Conservation (phyloP, 2,329 filamentous ascomycete species). For the Ophiostoma angusticollis region DNA sequence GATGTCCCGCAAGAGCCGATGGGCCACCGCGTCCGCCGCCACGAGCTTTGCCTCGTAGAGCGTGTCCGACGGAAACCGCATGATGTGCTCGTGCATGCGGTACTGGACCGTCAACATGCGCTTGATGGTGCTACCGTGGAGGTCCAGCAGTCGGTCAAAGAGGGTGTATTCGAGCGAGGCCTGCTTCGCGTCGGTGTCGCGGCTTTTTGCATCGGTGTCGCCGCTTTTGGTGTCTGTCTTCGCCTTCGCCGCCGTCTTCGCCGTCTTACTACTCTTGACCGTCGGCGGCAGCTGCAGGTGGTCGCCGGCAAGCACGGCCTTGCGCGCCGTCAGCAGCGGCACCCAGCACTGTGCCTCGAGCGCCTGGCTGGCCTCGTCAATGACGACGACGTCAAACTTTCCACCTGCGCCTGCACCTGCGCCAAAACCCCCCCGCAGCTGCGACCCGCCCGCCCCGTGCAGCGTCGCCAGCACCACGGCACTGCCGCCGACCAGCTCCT, state of each 20-base stretch:
- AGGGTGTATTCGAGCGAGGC: slow-evolving; percentile 74
- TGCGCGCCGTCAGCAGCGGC: slow-evolving; percentile 63
- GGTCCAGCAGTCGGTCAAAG: slow-evolving; percentile 72
- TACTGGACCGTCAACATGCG: slow-evolving; percentile 95
- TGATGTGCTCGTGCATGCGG: slow-evolving; percentile 93
- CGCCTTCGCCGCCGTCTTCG: slow-evolving; percentile 6
- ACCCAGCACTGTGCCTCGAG: slow-evolving; percentile 98
- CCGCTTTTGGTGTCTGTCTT: background rate
- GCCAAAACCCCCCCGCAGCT: slow-evolving; percentile 39
- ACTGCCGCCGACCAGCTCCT: slow-evolving; percentile 59
- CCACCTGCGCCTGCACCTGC: background rate
- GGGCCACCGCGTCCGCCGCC: slow-evolving; percentile 67
- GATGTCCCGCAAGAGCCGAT: slow-evolving; percentile 61
- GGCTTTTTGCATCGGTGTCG: background rate
- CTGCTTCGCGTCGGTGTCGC: slow-evolving; percentile 21
- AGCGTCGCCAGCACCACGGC: slow-evolving; percentile 86
- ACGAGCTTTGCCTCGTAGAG: slow-evolving; percentile 73
- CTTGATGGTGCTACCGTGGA: slow-evolving; percentile 78
- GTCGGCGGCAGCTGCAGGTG: slow-evolving; percentile 90
- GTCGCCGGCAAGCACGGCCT: slow-evolving; percentile 84
- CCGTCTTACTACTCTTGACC: slow-evolving; percentile 62
- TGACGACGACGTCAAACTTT: slow-evolving; percentile 78
- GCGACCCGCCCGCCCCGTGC: slow-evolving; percentile 79
- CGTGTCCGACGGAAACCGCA: slow-evolving; percentile 83
- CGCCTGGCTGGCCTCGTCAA: slow-evolving; percentile 93